Base-by-base conservation (phyloP, 805 yeast genomes). In the Suhomyces prunicola region DNA sequence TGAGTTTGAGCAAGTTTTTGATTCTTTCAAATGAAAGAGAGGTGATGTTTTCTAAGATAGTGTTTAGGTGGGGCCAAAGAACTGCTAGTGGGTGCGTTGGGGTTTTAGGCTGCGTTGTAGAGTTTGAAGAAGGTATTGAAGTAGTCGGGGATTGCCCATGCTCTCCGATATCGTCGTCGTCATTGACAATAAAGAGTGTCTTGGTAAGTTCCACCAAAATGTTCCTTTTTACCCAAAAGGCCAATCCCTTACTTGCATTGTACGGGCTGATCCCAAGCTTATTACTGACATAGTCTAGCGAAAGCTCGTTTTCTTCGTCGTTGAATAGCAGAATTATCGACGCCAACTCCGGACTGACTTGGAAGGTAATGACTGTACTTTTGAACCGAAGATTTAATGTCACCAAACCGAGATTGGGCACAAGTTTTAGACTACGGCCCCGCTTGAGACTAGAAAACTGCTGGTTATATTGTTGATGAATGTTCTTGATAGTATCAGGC, bases 271-370 rank as follows among this genome's bases (percentile, higher is more conserved):
- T 76, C 2, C 72, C 68, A 15, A 85, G 66, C 12, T 60, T 55
- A 45, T 58, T 57, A 17, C 62, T 54, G 3, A 83, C 64, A 4
- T 71, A 65, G 6, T 61, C 68, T 4, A 75, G 52, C 0, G 78
- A 57, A 3, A 76, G 47, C 5, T 68, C 65, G 29, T 77, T 61
- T 31, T 54, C 51, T n/a, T 61, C 61, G 2, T 68, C 72, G 49
- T 68, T 66, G 58, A 87, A 86, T 9, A 76, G 66, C 19, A 72
- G 64, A 7, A 88, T 79, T 3, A 89, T 80, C 0, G 86, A 71
- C 1, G 94, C 96, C 56, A 84, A 83, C 40, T 83, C 87, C 0
- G 96, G 87, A 1, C 86, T 66, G 0, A 87, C 96, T 6, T 72
- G 72, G 55, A 80, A 76, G 0, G 61, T 56, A 22, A 64, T 50